Base-by-base conservation (phyloP, 305 asterid genomes). In the Fraxinus floribunda region DNA sequence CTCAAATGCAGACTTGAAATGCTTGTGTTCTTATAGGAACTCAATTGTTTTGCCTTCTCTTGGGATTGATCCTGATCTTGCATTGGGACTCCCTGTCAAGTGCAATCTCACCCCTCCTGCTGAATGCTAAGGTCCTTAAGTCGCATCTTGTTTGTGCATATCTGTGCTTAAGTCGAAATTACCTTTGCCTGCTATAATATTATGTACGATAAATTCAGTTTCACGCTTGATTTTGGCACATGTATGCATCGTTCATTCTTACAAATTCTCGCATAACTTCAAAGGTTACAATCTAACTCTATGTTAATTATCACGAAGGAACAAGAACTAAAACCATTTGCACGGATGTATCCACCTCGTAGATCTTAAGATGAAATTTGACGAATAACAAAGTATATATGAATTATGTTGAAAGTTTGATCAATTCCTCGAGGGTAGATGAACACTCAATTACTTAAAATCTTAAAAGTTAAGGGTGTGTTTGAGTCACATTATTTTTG, bases 11-110 rank as follows among this genome's bases (percentile, higher is more conserved):
- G 98, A 93, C 86, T 77, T 91, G 39, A 78, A 73, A 9, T 93
- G 98, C 81, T 39, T 93, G 86, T 93, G 98, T 76, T 89, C 93
- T 15, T 90, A 92, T 66, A 89, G 62, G 86, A 88, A 91, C 79
- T 91, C 98, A 0, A 22, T 83, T 6, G n/a, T 88, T 84, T 35
- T 93, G 91, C 97, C 97, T 1, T 83, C 94, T 2, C 85, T 93
- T 5, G 98, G 98, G 76, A 91, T 93, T 26, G 97, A 92, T 79
- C 97, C 98, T 16, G 90, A 87, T 75, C 98, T 93, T 24, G 97
- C 93, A 15, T 26, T 93, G 79, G 92, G 84, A 4, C 97, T 93
- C 60, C 98, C 98, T 0, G 81, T 88, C 36, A 93, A 93, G 81
- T 93, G 98, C 89, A 87, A 83, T 55, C 84, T 90, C 84, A 55